Evolutionary conservation across 352 stramenopile genomes (phyloP), one percentile per base, ranked within the genome.

Genomic region (Phytophthora palmivora): DNA sequence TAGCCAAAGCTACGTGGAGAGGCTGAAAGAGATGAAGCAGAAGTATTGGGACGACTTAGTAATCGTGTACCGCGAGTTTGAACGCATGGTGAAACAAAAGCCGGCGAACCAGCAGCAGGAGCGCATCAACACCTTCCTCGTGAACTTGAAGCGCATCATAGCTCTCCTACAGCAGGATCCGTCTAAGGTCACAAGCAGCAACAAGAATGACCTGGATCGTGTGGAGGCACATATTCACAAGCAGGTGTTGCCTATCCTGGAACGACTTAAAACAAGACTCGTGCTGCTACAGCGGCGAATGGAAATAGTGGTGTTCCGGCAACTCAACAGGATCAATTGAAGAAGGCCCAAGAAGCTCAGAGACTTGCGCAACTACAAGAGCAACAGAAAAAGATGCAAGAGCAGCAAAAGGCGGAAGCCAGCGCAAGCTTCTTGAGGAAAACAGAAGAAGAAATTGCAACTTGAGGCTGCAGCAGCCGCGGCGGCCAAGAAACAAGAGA

Each of bases 11-110:
- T 94, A 94, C 60, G 78, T 78, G 22, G 84, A 94, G 21, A 75
- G 82, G 16, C 70, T 92, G 15, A 87, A 85, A 49, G 78, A 91
- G 54, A 79, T 92, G 66, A 90, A 89, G 48, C 60, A 66, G 18
- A 94, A 94, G 57, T 93, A 94, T 44, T 94, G 84, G 84, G 80
- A 94, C 22, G 84, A 92, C 46, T 49, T 94, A 10, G 78, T 94
- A 43, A 82, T 93, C 43, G 86, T 94, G 16, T 92, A 91, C 52
- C 77, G 78, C n/a, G 86, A 94, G 51, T 93, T 94, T 49, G 84
- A 92, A 46, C 78, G 84, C 24, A 92, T 94, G 86, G 86, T 91
- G 24, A 88, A 91, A 61, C 82, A 94, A 58, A 92, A 93, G 39
- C 82, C 80, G 0, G 76, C 79, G 9, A 89, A 87, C 14, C 82